These are phyloP conservation scores for Boletus smithii DNA, from an alignment of 1,284 basidiomycete species.

Conservation along the genomic window DNA sequence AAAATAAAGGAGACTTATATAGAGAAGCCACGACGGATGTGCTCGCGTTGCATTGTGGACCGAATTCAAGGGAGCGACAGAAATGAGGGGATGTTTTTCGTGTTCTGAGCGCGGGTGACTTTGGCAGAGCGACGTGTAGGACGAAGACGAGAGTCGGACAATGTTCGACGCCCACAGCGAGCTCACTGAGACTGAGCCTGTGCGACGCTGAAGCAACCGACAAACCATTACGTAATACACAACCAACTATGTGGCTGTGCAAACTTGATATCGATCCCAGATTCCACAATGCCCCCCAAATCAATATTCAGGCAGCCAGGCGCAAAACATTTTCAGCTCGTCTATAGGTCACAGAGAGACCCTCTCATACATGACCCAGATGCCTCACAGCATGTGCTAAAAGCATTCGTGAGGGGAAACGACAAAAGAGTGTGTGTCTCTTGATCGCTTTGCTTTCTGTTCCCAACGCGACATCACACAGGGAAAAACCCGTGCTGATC, in stretches of 20 bases:
- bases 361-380: constrained; percentile 94
- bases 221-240: constrained; percentile 29
- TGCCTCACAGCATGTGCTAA: constrained; percentile 85
- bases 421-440: constrained; percentile 53
- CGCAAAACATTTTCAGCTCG: constrained; percentile 92
- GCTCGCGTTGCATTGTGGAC: constrained; percentile 63
- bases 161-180: constrained; percentile 24
- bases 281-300: constrained; percentile 73
- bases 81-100: no score
- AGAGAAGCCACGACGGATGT: constrained; percentile 73
- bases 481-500: constrained; percentile 76
- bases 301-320: constrained; percentile 90
- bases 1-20: constrained; percentile 60
- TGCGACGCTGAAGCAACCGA: constrained; percentile 28
- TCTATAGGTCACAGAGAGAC: constrained; percentile 94
- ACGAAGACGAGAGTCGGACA: constrained; percentile 9
- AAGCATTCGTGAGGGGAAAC: constrained; percentile 74
- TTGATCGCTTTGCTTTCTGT: constrained; percentile 2
- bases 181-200: constrained; percentile 1
- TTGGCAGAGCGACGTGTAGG: neutral
- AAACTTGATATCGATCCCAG: neutral
- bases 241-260: neutral
- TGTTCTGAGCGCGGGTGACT: neutral
- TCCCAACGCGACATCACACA: constrained; percentile 30
- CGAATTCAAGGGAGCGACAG: constrained; percentile 3